These are phyloP conservation scores for Thielaviopsis populi DNA, from an alignment of 2,329 filamentous ascomycete species.

Conservation along the genomic window DNA sequence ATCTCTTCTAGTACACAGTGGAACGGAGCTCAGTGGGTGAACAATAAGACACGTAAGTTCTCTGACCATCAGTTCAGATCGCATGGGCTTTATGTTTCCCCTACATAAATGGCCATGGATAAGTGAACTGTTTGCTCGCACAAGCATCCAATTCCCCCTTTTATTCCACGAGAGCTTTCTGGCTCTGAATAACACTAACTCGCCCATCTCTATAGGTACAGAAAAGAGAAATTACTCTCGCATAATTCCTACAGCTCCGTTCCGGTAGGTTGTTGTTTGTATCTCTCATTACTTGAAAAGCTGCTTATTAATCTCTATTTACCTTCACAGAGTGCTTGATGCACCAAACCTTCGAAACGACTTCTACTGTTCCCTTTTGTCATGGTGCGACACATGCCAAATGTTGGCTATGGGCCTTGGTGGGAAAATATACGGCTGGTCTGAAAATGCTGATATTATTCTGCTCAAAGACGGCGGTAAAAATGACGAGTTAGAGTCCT, in stretches of 20 bases:
- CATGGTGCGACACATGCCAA: constrained; percentile 61
- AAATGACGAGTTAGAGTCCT: constrained; percentile 23
- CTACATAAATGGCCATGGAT: no score
- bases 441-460: constrained; percentile 54
- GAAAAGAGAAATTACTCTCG: background rate
- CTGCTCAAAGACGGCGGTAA: constrained; percentile 31
- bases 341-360: constrained; percentile 83
- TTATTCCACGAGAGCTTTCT: background rate
- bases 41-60: constrained; percentile 16
- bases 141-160: no score
- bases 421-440: constrained; percentile 75
- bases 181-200: background rate
- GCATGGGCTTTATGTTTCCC: background rate
- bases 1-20: constrained; percentile 22
- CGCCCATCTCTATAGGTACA: background rate
- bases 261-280: constrained; percentile 11
- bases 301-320: background rate
- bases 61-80: background rate
- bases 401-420: constrained; percentile 74
- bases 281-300: constrained; percentile 20
- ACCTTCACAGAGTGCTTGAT: constrained; percentile 53
- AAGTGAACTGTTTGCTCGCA: no score
- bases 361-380: constrained; percentile 84
- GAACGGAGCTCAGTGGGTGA: constrained; percentile 30
- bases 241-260: constrained; percentile 14